phyloP scores from a whole-genome alignment of 2,329 filamentous ascomycete genomes.

The Huntiella bhutanensis region DNA sequence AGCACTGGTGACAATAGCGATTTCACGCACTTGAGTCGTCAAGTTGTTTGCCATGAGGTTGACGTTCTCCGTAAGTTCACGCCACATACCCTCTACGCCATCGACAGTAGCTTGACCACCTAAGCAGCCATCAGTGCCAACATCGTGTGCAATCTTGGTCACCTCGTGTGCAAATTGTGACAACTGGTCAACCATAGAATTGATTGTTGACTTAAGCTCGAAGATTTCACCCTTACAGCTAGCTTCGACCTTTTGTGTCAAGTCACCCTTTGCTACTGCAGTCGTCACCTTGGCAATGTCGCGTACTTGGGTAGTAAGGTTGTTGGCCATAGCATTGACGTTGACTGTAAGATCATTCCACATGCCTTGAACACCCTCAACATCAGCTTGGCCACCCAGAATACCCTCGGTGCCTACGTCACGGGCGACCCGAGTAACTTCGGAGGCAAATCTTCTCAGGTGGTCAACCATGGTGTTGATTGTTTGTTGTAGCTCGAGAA shows the following conservation, averaged over 20 bases:
- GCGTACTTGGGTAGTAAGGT: slow-evolving; percentile 49
- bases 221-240: slow-evolving; percentile 82
- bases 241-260: slow-evolving; percentile 84
- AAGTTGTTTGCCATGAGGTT: slow-evolving; percentile 56
- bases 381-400: slow-evolving; percentile 63
- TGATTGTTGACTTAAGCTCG: slow-evolving; percentile 93
- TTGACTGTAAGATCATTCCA: slow-evolving; percentile 78
- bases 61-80: slow-evolving; percentile 56
- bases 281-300: no score
- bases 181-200: slow-evolving; percentile 95
- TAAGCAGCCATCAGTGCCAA: slow-evolving; percentile 46
- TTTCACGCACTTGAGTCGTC: slow-evolving; percentile 92
- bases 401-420: slow-evolving; percentile 75
- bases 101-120: slow-evolving; percentile 91
- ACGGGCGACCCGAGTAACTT: slow-evolving; percentile 65
- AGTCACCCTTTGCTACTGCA: no score
- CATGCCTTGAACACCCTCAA: slow-evolving; percentile 70
- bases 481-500: slow-evolving; percentile 64
- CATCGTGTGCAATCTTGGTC: slow-evolving; percentile 60
- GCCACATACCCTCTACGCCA: slow-evolving; percentile 93
- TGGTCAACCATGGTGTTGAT: slow-evolving; percentile 86
- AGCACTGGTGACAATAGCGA: slow-evolving; percentile 74
- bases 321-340: slow-evolving; percentile 76
- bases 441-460: slow-evolving; percentile 62
- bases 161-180: slow-evolving; percentile 94